Conservation (phyloP, 441 rosid genomes). For the Dalechampia spathulata region DNA sequence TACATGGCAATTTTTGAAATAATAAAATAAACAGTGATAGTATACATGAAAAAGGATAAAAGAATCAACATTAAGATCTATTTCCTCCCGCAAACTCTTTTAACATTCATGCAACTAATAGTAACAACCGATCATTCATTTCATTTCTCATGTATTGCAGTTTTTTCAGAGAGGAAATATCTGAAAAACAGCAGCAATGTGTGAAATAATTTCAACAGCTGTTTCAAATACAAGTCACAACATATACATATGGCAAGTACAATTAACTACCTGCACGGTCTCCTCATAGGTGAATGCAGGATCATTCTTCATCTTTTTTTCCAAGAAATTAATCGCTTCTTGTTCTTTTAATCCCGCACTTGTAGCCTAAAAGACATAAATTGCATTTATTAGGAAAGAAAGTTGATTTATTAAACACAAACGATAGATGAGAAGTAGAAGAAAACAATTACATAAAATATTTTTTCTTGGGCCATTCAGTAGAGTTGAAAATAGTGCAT, state of each 20-base stretch:
- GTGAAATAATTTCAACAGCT: too few species aligned
- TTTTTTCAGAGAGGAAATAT: too few species aligned
- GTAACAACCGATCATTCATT: too few species aligned
- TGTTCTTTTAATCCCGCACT: constrained; percentile 98
- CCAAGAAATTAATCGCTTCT: constrained; percentile 96
- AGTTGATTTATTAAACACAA: neutral
- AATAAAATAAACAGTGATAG: neutral
- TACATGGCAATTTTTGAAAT: neutral
- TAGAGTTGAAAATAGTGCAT: neutral
- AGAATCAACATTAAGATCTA: too few species aligned
- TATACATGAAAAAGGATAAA: too few species aligned
- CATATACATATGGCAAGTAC: neutral
- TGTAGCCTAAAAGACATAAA: constrained; percentile 52
- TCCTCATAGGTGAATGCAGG: constrained; percentile 75
- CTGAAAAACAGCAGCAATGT: too few species aligned
- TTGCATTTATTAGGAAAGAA: neutral
- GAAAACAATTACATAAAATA: too few species aligned
- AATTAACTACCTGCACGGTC: constrained; percentile 65
- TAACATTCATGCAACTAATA: too few species aligned
- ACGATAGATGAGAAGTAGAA: too few species aligned
- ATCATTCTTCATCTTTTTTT: constrained; percentile 96
- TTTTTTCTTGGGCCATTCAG: too few species aligned
- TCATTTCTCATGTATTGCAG: too few species aligned
- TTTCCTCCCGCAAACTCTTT: too few species aligned
- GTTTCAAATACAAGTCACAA: neutral